Evolutionary conservation across 2,329 filamentous ascomycete species (phyloP), one percentile per base, ranked within the genome.

Genomic region (Colletotrichum horii): DNA sequence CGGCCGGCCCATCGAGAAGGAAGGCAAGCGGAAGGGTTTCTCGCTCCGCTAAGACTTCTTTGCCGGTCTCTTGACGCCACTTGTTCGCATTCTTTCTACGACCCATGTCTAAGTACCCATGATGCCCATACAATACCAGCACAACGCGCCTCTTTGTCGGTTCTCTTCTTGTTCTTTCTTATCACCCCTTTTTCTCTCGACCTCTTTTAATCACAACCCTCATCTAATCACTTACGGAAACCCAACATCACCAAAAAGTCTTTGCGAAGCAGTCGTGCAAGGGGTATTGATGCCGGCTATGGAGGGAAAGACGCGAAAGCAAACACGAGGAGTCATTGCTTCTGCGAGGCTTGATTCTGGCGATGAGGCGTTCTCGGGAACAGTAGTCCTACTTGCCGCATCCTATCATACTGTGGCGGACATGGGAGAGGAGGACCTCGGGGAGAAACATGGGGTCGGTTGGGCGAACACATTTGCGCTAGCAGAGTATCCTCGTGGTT

Each of bases 1-100:
- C 84, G 97, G 97, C 83, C 92, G 97, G 85, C 97, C 97, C 79
- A 88, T 98, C 88, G 97, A 98, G 89, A 96, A 98, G 89, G 96
- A 98, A 90, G 94, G 94, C 88, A 98, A 98, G 94, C 95, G 96
- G 89, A 98, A 98, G 95, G 96, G 96, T 76, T 99, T 99, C 92
- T 99, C 97, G 79, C 94, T 99, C 85, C 96, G 97, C 88, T 98
- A 96, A 93, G 80, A 80, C 19, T 38, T 36, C 66, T 38, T 38
- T 48, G n/a, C 24, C 76, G 75, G 67, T 72, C 30, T 76, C 68
- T 62, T 60, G 68, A 74, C 24, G 62, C 64, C 66, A 34, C 58
- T 43, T 66, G 73, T 66, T 66, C 71, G 70, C 65, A 68, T 70
- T 74, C 64, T 77, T 77, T 83, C 85, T 84, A 89, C 86, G 87